Evolutionary conservation across 352 stramenopile genomes (phyloP).

Genomic region (Phytophthora nicotianae): DNA sequence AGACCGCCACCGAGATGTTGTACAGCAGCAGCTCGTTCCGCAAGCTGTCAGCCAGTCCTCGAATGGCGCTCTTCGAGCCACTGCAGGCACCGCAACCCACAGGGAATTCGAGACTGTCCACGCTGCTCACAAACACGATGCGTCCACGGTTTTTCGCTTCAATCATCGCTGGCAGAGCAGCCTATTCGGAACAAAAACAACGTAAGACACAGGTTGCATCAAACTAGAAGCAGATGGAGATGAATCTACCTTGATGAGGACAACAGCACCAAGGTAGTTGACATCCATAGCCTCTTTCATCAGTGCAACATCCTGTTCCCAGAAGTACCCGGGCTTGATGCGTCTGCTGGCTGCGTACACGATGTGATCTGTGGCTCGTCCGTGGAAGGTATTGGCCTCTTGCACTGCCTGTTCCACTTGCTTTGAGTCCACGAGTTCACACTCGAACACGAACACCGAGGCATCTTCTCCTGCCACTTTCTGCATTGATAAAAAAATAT

Average conservation of each 20-base stretch:
- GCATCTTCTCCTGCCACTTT: constrained; percentile 20
- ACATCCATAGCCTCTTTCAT: constrained; percentile 55
- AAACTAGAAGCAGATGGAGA: neutral
- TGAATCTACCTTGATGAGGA: constrained; percentile 52
- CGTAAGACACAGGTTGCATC: constrained; percentile 2
- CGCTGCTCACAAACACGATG: constrained; percentile 67
- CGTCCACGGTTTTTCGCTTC: constrained; percentile 41
- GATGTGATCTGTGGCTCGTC: constrained; percentile 62
- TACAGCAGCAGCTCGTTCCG: constrained; percentile 75
- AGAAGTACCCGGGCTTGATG: constrained; percentile 47
- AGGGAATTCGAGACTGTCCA: constrained; percentile 53
- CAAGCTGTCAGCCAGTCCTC: constrained; percentile 91
- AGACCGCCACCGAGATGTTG: constrained; percentile 84
- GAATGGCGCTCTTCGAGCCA: constrained; percentile 90
- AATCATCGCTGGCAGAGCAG: constrained; percentile 66
- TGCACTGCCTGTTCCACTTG: constrained; percentile 47
- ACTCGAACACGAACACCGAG: constrained; percentile 44
- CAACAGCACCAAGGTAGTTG: constrained; percentile 68
- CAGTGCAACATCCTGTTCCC: constrained; percentile 52
- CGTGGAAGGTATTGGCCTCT: constrained; percentile 63
- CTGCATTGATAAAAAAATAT: constrained; percentile 15
- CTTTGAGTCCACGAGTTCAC: constrained; percentile 45
- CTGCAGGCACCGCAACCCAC: constrained; percentile 91
- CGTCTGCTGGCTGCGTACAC: constrained; percentile 48
- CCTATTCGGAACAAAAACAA: constrained; percentile 21